Percentiles rank a stretch among this genome's conserved stretches.
Conservation (phyloP, 148 eudicot genomes). For the Limonium bicolor region DNA sequence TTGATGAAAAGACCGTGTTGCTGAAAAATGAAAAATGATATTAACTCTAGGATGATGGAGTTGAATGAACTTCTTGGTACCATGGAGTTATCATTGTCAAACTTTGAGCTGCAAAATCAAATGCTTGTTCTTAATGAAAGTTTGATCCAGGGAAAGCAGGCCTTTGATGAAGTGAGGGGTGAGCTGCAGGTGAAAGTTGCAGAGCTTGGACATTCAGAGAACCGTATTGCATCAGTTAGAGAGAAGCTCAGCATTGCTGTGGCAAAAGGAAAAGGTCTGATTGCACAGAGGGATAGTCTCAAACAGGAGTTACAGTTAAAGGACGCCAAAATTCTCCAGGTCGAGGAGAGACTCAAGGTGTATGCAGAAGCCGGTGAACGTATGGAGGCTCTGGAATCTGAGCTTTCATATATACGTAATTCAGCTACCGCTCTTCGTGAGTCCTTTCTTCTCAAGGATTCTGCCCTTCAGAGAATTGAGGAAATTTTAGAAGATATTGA, state of each 20-base stretch:
- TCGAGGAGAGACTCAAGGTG: slow-evolving; percentile 67
- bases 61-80: slow-evolving; percentile 28
- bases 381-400: slow-evolving; percentile 97
- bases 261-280: slow-evolving; percentile 92
- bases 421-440: slow-evolving; percentile 93
- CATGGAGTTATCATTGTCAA: slow-evolving; percentile 29
- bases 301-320: slow-evolving; percentile 67
- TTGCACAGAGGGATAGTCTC: slow-evolving; percentile 88
- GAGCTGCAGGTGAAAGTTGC: slow-evolving; percentile 39
- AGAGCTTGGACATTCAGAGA: slow-evolving; percentile 84
- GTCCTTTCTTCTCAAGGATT: slow-evolving; percentile 86
- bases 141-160: slow-evolving; percentile 38
- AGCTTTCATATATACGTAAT: slow-evolving; percentile 92
- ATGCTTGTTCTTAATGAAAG: slow-evolving; percentile 46
- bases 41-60: slow-evolving; percentile 24
- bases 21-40: slow-evolving; percentile 17
- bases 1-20: slow-evolving; percentile 22
- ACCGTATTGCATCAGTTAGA: slow-evolving; percentile 76
- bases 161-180: slow-evolving; percentile 18
- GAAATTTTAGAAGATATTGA: slow-evolving; percentile 91
- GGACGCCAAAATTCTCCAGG: slow-evolving; percentile 64
- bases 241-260: slow-evolving; percentile 95
- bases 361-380: slow-evolving; percentile 98
- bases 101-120: slow-evolving; percentile 47
- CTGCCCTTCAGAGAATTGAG: slow-evolving; percentile 85